Base-by-base conservation (phyloP, 176 grass and related monocot genomes). In the Echinochloa phyllopogon region DNA sequence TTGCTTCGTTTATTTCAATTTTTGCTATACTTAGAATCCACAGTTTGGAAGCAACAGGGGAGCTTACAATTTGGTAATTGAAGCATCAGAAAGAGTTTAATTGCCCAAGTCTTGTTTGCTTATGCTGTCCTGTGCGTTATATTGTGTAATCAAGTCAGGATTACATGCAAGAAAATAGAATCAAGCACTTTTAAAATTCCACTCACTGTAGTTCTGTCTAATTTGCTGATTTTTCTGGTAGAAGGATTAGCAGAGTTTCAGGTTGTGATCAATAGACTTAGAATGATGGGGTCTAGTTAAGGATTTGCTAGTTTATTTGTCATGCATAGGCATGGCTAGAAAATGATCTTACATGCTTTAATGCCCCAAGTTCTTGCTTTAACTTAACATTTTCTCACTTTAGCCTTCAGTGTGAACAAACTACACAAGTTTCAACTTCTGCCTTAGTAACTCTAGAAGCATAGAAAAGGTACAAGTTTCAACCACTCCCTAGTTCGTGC, bases 51-150 rank as follows among this genome's bases (percentile, higher is more conserved):
- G 55, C 45, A 56, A 45, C 15, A 57, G 6, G 48, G 10, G 61
- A 51, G 72, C 64, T 47, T 64, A 33, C 29, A 60, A 56, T 55
- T 69, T 82, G 14, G 43, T 76, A 4, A 21, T 76, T 71, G 44
- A 56, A 76, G 50, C 72, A 47, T 77, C 69, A 70, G 18, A 47
- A 42, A 43, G 81, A 17, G 61, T 65, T 59, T 56, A 81, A 72
- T 44, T 66, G 7, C 16, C 63, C 20, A 39, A 21, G 9, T 24
- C 13, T 56, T 18, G 78, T 41, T 66, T 81, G 3, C 36, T 69
- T 20, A 38, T 53, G 29, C 48, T 41, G 36, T 27, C 10, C 47
- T 66, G 29, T 15, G 6, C 9, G 25, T 37, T 65, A 17, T 80
- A 51, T 80, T 80, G 47, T 24, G 64, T 40, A 53, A 66, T 40